Percentiles rank a stretch among this genome's conserved stretches.
phyloP scores from a whole-genome alignment of 331 rosid species.

The Pyracantha coccinea region DNA sequence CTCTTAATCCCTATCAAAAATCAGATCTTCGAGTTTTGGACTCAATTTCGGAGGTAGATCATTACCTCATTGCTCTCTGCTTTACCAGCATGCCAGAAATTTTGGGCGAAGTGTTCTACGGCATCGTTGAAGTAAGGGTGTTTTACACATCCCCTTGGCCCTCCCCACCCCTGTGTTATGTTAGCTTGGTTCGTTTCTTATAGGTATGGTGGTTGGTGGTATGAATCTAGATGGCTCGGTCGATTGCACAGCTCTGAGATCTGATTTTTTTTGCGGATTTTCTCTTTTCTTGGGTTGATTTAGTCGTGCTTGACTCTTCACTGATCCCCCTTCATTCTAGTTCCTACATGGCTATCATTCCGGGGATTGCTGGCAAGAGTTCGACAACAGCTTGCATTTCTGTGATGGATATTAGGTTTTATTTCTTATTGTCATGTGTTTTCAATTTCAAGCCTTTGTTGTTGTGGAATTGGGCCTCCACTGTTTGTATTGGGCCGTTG shows the following conservation, averaged over 20 bases:
- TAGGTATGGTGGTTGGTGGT: not conserved
- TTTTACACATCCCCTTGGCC: too few relatives aligned
- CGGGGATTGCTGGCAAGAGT: not conserved
- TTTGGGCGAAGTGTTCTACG: too few relatives aligned
- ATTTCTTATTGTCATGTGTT: not conserved
- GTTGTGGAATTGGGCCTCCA: too few relatives aligned
- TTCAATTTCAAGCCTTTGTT: not conserved
- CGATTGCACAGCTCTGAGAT: not conserved
- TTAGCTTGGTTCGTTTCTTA: too few relatives aligned
- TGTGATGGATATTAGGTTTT: not conserved
- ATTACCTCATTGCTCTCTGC: not conserved
- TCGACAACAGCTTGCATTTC: rapidly evolving
- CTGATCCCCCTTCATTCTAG: not conserved
- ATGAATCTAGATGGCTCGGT: not conserved
- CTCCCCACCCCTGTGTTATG: not conserved
- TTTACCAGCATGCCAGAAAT: too few relatives aligned
- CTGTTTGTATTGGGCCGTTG: too few relatives aligned
- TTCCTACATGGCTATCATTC: not conserved
- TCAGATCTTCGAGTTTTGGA: too few relatives aligned
- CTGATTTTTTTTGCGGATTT: too few relatives aligned
- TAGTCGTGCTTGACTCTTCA: not conserved
- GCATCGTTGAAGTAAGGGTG: too few relatives aligned
- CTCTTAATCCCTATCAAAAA: too few relatives aligned
- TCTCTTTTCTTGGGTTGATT: not conserved
- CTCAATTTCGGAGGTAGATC: too few relatives aligned